Conservation (phyloP, 306 rosid species). For the Bauhinia variegata region DNA sequence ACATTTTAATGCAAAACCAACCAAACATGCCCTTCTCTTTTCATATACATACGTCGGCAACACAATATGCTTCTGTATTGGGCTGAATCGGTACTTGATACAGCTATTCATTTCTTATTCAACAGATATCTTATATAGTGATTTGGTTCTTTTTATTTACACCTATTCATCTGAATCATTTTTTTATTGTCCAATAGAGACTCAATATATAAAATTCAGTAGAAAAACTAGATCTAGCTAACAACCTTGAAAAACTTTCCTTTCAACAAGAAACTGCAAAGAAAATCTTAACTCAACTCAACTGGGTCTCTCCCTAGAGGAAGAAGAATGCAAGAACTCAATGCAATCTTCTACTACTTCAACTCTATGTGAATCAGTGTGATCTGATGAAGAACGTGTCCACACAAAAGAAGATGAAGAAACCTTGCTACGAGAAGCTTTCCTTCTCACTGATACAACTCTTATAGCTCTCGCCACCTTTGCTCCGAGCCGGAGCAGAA, state of each 20-base stretch:
- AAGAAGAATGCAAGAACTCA: constrained; percentile 81
- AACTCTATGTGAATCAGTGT: constrained; percentile 74
- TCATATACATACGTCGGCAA: constrained; percentile 33
- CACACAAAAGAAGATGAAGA: constrained; percentile 68
- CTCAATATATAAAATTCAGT: no score
- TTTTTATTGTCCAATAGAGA: no score
- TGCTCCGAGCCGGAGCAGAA: constrained; percentile 62
- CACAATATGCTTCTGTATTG: no score
- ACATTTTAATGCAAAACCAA: constrained; percentile 42
- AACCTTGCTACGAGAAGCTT: constrained; percentile 62
- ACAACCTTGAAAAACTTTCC: constrained; percentile 21
- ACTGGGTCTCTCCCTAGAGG: constrained; percentile 67
- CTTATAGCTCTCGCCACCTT: constrained; percentile 64
- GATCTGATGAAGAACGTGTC: constrained; percentile 69
- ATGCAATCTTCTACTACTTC: constrained; percentile 89
- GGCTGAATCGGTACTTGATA: no score
- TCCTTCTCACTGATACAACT: constrained; percentile 53
- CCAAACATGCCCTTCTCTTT: constrained; percentile 49
- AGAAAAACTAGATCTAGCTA: no score
- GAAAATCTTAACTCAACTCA: constrained; percentile 29
- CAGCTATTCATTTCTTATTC: no score
- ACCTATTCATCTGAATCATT: no score
- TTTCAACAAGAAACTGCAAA: constrained; percentile 37
- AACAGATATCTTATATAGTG: no score
- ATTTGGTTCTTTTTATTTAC: no score